Evolutionary conservation across 768 basidiomycete species (phyloP), one percentile per base, ranked within the genome.

Genomic region (Lactifluus subvellereus): DNA sequence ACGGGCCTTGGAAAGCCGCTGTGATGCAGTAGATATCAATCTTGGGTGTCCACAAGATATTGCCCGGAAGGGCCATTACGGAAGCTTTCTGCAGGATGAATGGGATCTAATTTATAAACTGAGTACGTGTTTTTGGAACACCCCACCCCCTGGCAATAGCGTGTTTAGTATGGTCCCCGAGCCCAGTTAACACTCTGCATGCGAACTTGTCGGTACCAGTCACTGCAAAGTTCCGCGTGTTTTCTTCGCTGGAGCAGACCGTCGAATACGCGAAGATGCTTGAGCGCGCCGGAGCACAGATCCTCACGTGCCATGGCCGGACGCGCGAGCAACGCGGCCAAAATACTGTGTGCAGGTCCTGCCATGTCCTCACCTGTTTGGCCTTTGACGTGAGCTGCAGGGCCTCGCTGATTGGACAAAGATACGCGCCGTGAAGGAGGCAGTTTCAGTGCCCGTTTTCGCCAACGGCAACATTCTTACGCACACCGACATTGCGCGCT

Each of bases 381-480:
- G 64, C 6, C 27, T 33, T 47, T 57, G 27, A 52, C 27, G 10
- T 13, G 8, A 14, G 3, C 32, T 8, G 9, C 67, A 89, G 87
- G 94, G 94, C 18, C 73, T 95, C 11, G 94, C 94, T 6, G 91
- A 92, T 69, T 97, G 91, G 89, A 77, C 76, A 30, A 88, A 97
- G 74, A 98, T 99, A 70, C 82, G 82, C 8, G 91, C 92, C 0
- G 94, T 99, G 68, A 97, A 95, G 73, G 74, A 89, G 68, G 90
- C 91, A 0, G 91, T 98, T 42, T 84, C 84, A 0, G 83, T 99
- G 0, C 96, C 95, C 3, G 94, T 99, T 4, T 91, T 99, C 72
- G 95, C 96, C 0, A 99, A 99, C 73, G 97, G 97, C 33, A 98
- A 98, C 73, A 84, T 98, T 62, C 84, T 98, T 13, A 92, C 87